These are phyloP conservation scores for Coniosporium apollinis DNA, from an alignment of 495 filamentous ascomycete genomes.

Conservation along the genomic window DNA sequence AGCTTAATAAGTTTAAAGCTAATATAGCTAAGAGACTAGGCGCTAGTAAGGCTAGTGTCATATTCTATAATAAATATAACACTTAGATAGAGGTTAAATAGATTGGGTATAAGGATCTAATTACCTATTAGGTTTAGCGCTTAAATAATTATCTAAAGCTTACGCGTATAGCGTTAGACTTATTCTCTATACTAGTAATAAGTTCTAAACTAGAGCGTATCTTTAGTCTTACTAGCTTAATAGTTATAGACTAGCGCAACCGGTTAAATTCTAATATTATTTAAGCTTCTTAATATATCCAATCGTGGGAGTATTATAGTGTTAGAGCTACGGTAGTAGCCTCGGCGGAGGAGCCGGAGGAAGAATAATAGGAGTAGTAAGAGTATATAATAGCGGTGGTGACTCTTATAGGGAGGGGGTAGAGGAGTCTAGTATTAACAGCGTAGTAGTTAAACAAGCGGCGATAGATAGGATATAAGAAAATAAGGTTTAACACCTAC, in stretches of 20 bases:
- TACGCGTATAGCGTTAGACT: slow-evolving; percentile 2
- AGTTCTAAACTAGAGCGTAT: slow-evolving; percentile 4
- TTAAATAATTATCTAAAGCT: background rate
- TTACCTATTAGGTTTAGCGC: background rate
- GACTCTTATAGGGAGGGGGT: too few relatives aligned
- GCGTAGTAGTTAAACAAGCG: too few relatives aligned
- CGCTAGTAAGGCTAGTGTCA: background rate
- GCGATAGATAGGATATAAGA: too few relatives aligned
- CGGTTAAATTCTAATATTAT: background rate
- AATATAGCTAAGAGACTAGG: background rate
- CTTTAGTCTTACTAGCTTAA: slow-evolving; percentile 3
- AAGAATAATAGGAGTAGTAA: too few relatives aligned
- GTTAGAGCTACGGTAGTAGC: too few relatives aligned
- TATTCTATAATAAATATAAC: background rate
- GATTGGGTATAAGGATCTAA: background rate
- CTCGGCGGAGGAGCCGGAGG: too few relatives aligned
- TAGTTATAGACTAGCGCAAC: background rate
- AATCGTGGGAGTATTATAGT: background rate
- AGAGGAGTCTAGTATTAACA: too few relatives aligned
- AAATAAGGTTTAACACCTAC: too few relatives aligned
- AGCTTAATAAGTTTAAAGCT: background rate
- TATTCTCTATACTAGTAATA: slow-evolving; percentile 4
- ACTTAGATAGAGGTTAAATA: background rate
- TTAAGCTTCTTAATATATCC: background rate
- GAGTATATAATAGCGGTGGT: too few relatives aligned